Conservation (phyloP, 768 basidiomycete species). For the Vararia minispora region DNA sequence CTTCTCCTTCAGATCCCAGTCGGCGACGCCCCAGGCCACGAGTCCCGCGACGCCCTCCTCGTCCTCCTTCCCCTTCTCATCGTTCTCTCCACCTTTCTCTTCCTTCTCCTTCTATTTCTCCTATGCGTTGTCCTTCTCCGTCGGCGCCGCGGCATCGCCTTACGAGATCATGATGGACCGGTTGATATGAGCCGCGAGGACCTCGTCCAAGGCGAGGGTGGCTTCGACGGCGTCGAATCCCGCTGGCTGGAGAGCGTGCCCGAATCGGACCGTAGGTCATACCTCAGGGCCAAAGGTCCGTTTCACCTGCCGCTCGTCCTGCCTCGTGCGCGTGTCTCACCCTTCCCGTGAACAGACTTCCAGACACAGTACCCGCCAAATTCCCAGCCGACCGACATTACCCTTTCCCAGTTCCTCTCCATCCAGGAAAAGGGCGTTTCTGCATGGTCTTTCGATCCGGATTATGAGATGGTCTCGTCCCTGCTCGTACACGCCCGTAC, state of each 20-base stretch:
- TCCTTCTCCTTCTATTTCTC: constrained; percentile 86
- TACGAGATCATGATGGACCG: constrained; percentile 84
- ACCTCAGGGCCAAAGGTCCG: constrained; percentile 81
- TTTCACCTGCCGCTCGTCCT: constrained; percentile 7
- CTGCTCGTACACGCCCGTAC: constrained; percentile 92
- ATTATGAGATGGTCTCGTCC: constrained; percentile 89
- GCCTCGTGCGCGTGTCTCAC: constrained; percentile 4
- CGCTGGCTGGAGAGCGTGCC: constrained; percentile 84
- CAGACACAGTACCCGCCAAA: constrained; percentile 88
- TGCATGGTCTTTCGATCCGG: constrained; percentile 98
- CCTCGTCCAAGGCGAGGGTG: constrained; percentile 83
- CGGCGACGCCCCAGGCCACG: constrained; percentile 10
- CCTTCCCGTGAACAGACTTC: constrained; percentile 40
- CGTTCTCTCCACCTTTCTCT: constrained; percentile 85
- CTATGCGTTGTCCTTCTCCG: constrained; percentile 81
- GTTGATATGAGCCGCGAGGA: constrained; percentile 90
- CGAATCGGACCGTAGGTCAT: constrained; percentile 57
- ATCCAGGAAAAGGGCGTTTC: constrained; percentile 99
- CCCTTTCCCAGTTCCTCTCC: constrained; percentile 93
- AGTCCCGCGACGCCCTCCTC: constrained; percentile 55
- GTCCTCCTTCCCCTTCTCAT: constrained; percentile 91
- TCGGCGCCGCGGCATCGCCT: constrained; percentile 61
- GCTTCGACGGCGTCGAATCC: constrained; percentile 83
- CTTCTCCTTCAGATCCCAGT: too few species aligned
- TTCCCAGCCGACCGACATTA: constrained; percentile 96